These are phyloP conservation scores for Powellomyces hirtus DNA, from an alignment of 192 early-diverging fungal genomes.

Conservation along the genomic window DNA sequence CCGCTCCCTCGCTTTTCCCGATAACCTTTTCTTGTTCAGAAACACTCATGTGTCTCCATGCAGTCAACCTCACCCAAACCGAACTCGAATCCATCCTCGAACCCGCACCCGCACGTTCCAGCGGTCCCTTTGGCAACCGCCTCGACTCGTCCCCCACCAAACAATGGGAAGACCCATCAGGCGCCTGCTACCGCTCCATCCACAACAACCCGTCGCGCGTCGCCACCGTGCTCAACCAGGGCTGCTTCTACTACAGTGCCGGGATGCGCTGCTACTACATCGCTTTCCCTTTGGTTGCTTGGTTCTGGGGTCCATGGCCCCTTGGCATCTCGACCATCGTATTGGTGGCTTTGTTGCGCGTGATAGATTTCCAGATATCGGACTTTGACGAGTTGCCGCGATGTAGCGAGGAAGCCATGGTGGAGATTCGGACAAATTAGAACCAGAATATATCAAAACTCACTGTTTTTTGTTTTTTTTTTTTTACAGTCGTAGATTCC, in stretches of 20 bases:
- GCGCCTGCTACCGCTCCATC: conserved; percentile 9
- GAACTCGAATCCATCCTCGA: conserved; percentile 16
- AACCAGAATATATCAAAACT: too few species aligned
- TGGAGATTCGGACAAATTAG: background rate
- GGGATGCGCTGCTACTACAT: conserved; percentile 42
- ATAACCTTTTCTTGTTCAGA: background rate
- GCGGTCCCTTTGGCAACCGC: background rate
- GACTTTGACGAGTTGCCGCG: conserved; percentile 3
- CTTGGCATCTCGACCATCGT: conserved; percentile 23
- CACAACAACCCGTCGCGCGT: conserved; percentile 25
- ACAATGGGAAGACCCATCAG: background rate
- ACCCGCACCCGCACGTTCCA: background rate
- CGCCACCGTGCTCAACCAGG: conserved; percentile 38
- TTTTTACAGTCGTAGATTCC: too few species aligned
- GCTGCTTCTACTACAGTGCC: conserved; percentile 23
- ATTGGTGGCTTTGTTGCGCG: conserved; percentile 21
- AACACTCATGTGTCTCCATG: background rate
- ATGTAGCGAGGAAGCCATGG: background rate
- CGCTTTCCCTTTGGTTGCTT: conserved; percentile 27
- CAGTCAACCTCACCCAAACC: conserved; percentile 10
- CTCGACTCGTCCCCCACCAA: background rate
- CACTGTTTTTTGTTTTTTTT: too few species aligned
- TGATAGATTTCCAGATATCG: conserved; percentile 38
- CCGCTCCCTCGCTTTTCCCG: background rate
- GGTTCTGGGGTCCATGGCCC: conserved; percentile 41